Conservation (phyloP, 169 alveolate species). For the Besnoitia besnoiti region DNA sequence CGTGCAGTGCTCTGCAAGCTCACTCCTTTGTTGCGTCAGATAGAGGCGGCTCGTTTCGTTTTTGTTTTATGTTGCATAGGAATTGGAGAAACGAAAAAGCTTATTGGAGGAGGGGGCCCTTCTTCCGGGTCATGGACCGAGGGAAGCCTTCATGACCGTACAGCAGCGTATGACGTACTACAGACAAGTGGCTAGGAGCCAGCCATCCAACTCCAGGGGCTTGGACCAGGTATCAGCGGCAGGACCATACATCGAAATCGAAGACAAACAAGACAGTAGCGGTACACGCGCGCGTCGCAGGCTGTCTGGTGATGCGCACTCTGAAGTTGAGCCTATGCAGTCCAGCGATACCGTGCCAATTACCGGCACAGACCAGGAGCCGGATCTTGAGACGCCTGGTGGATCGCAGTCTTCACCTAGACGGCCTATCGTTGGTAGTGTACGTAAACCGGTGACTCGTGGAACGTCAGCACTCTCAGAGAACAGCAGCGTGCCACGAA, state of each 20-base stretch:
- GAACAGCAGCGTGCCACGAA: background rate
- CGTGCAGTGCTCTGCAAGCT: too few species aligned
- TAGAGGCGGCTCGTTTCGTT: too few species aligned
- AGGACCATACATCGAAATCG: too few species aligned
- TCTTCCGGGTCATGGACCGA: slow-evolving; percentile 42
- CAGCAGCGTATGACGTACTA: slow-evolving; percentile 60
- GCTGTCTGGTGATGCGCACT: too few species aligned
- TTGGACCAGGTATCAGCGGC: too few species aligned
- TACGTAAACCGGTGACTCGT: background rate
- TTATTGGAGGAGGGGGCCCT: slow-evolving; percentile 43
- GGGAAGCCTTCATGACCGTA: slow-evolving; percentile 66
- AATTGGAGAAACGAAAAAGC: slow-evolving; percentile 24
- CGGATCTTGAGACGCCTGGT: background rate
- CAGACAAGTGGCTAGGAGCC: slow-evolving; percentile 25
- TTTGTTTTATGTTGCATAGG: slow-evolving; percentile 1
- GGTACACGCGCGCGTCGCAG: too few species aligned
- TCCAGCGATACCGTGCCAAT: too few species aligned
- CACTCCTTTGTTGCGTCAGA: too few species aligned
- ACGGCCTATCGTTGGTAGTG: background rate
- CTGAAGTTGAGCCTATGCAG: too few species aligned
- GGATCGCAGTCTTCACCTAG: background rate
- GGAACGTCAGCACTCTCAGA: background rate
- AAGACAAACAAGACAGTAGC: too few species aligned
- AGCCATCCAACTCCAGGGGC: background rate
- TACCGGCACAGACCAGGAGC: background rate